phyloP scores from a whole-genome alignment of 148 eudicot species.

The Pouteria glomerata region DNA sequence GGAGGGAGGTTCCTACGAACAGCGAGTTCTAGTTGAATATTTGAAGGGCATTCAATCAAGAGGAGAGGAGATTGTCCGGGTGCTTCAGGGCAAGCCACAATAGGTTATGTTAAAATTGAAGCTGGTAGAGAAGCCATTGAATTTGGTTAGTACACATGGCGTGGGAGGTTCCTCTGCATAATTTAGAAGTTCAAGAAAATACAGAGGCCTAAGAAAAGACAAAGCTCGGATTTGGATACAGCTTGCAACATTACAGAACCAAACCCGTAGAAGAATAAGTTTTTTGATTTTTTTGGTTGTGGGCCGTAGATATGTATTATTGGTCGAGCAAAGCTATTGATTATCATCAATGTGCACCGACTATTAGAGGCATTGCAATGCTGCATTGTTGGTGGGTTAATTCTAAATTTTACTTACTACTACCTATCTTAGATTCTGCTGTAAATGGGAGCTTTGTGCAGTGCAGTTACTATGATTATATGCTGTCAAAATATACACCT shows the following conservation, averaged over 20 bases:
- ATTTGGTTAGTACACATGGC: neutral
- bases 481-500: neutral
- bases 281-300: neutral
- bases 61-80: constrained; percentile 59
- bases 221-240: neutral
- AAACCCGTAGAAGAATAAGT: neutral
- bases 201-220: neutral
- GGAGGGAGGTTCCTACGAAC: constrained; percentile 98
- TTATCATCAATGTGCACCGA: too few relatives aligned
- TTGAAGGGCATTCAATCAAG: constrained; percentile 84
- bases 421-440: neutral
- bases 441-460: neutral
- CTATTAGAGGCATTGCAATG: too few relatives aligned
- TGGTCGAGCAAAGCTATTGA: too few relatives aligned
- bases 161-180: neutral
- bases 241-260: neutral
- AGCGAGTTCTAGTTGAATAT: constrained; percentile 77
- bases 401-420: neutral
- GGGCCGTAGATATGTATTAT: neutral
- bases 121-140: neutral
- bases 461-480: neutral
- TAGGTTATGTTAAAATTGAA: constrained; percentile 3
- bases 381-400: neutral
- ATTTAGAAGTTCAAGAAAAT: neutral
- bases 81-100: constrained; percentile 51